phyloP scores from a whole-genome alignment of 768 basidiomycete species.

The Coprinopsis cinerea region DNA sequence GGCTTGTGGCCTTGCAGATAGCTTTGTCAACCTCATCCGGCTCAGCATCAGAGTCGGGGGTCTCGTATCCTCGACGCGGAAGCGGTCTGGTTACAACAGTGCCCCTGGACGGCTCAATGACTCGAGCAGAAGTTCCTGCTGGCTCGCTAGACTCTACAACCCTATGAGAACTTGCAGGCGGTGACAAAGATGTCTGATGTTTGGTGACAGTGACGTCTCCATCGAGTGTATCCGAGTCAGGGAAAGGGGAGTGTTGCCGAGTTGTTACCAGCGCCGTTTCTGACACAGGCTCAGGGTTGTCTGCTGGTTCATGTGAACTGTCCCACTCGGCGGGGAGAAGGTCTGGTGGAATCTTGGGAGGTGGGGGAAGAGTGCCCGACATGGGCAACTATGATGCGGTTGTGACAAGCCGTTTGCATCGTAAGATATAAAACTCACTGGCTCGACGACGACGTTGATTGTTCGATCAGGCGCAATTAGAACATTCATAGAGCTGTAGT shows the following conservation, averaged over 20 bases:
- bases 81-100: constrained; percentile 8
- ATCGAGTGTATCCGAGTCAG: too few species aligned
- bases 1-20: constrained; percentile 38
- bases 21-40: constrained; percentile 34
- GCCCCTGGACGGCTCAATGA: too few species aligned
- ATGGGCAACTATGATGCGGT: constrained; percentile 24
- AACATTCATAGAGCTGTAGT: constrained; percentile 52
- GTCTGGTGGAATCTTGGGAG: constrained; percentile 15
- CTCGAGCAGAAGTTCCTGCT: too few species aligned
- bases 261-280: too few species aligned
- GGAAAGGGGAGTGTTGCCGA: too few species aligned
- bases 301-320: neutral
- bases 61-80: constrained; percentile 24
- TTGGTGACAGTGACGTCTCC: too few species aligned
- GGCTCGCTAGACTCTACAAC: too few species aligned
- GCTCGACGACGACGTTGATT: constrained; percentile 53
- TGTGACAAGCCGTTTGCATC: neutral
- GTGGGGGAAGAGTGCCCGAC: constrained; percentile 25
- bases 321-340: constrained; percentile 5
- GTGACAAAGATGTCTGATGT: too few species aligned
- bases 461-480: constrained; percentile 48
- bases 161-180: too few species aligned
- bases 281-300: too few species aligned
- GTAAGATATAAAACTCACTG: constrained; percentile 30
- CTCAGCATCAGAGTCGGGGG: constrained; percentile 28